A percentile compares a stretch with the other conserved stretches of the same genome.
Conservation (phyloP, 2,329 filamentous ascomycete genomes). For the Ceratocystis huliohia region DNA sequence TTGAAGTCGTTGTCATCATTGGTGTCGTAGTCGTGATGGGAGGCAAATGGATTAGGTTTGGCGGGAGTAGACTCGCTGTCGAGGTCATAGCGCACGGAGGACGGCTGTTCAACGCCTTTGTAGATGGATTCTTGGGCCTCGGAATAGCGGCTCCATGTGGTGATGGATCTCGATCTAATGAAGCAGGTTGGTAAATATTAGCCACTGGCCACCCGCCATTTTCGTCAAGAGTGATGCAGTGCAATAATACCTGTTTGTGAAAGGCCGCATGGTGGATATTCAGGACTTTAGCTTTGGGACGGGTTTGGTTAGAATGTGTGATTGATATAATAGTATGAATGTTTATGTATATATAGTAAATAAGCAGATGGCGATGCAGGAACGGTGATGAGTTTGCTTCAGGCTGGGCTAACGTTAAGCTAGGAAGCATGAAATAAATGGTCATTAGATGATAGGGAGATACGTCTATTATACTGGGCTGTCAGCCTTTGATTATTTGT, state of each 20-base stretch:
- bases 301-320: neutral
- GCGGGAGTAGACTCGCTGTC: neutral
- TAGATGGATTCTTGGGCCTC: conserved; percentile 13
- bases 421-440: neutral
- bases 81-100: conserved; percentile 15
- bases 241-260: neutral
- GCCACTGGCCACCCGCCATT: neutral
- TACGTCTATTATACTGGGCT: neutral
- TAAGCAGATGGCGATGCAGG: neutral
- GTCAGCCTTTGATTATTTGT: neutral
- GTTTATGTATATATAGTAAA: neutral
- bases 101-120: conserved; percentile 9
- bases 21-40: conserved; percentile 8
- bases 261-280: conserved; percentile 1
- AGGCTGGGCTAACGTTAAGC: neutral
- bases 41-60: conserved; percentile 11
- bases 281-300: neutral
- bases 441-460: neutral
- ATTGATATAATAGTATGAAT: neutral
- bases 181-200: neutral
- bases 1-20: conserved; percentile 41
- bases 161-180: conserved; percentile 10
- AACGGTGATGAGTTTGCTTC: neutral
- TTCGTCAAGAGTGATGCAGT: neutral
- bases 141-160: conserved; percentile 16